Percentiles rank a stretch among this genome's conserved stretches.
These are phyloP conservation scores for Calonectria multiphialidica DNA, from an alignment of 2,329 filamentous ascomycete species.

Conservation along the genomic window DNA sequence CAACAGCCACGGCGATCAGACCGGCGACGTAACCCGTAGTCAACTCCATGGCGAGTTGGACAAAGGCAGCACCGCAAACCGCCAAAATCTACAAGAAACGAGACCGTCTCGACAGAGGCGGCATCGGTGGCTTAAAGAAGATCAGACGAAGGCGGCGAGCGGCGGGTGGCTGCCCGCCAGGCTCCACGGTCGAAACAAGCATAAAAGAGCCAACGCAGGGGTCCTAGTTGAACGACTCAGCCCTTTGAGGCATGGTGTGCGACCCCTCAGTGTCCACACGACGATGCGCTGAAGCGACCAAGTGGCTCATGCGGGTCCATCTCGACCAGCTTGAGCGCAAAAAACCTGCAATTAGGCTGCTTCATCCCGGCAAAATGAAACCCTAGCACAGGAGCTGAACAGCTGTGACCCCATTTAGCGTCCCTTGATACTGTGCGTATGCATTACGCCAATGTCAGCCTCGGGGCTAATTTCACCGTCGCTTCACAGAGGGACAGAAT, in stretches of 20 bases:
- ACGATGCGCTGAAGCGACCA: background rate
- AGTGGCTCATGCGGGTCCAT: background rate
- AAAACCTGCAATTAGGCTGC: background rate
- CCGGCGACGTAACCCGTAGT: slow-evolving; percentile 40
- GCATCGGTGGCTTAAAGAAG: background rate
- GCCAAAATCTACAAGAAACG: background rate
- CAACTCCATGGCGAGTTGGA: slow-evolving; percentile 31
- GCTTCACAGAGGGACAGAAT: background rate
- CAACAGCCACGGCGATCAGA: slow-evolving; percentile 39
- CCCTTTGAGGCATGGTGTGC: background rate
- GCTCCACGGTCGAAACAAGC: background rate
- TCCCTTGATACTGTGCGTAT: background rate
- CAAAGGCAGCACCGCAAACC: background rate
- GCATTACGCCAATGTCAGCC: background rate
- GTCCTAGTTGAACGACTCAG: background rate
- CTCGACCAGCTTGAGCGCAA: background rate
- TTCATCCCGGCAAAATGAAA: background rate
- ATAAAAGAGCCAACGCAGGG: slow-evolving; percentile 5
- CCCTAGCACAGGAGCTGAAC: background rate
- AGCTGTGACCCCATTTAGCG: background rate
- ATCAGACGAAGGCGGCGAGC: background rate
- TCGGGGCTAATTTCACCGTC: slow-evolving; percentile 10
- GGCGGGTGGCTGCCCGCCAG: background rate
- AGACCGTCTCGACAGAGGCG: background rate
- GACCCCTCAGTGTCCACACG: background rate